phyloP scores from a whole-genome alignment of 495 filamentous ascomycete genomes.

The Cladorrhinum samala region DNA sequence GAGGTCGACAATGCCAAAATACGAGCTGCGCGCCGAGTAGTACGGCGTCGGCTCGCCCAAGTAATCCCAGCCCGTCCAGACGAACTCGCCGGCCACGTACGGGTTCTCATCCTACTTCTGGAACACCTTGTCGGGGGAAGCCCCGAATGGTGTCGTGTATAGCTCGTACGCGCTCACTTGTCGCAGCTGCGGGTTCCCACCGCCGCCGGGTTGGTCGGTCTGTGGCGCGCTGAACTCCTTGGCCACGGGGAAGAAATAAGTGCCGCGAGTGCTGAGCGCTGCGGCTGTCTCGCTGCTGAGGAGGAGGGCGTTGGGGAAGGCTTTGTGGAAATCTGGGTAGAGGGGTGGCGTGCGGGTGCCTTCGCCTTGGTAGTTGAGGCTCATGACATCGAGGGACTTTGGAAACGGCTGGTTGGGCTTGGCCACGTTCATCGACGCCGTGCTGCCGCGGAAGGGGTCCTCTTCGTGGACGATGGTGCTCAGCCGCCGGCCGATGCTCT shows the following conservation, averaged over 20 bases:
- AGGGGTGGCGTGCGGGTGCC: constrained; percentile 29
- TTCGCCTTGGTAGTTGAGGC: constrained; percentile 48
- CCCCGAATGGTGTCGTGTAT: constrained; percentile 35
- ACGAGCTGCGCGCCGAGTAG: constrained; percentile 37
- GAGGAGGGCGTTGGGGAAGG: constrained; percentile 40
- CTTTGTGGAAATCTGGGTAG: constrained; percentile 31
- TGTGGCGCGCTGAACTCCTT: too few species aligned
- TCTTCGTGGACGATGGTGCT: constrained; percentile 31
- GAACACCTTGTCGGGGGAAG: constrained; percentile 46
- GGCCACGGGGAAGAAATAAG: constrained; percentile 45
- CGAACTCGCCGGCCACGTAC: constrained; percentile 44
- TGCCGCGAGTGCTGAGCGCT: constrained; percentile 42
- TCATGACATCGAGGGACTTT: constrained; percentile 34
- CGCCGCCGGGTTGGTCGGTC: neutral
- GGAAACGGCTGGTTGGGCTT: constrained; percentile 25
- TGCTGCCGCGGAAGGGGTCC: constrained; percentile 36
- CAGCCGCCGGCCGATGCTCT: constrained; percentile 25
- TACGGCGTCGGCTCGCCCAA: constrained; percentile 46
- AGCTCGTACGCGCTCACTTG: constrained; percentile 46
- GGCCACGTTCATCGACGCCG: constrained; percentile 38
- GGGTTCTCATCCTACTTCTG: constrained; percentile 34
- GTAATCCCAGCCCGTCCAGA: constrained; percentile 49
- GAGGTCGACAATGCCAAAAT: constrained; percentile 45
- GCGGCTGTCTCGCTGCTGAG: constrained; percentile 34
- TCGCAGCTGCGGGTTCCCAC: constrained; percentile 14